Conservation (phyloP, 2,329 filamentous ascomycete genomes). For the Trichothecium roseum region DNA sequence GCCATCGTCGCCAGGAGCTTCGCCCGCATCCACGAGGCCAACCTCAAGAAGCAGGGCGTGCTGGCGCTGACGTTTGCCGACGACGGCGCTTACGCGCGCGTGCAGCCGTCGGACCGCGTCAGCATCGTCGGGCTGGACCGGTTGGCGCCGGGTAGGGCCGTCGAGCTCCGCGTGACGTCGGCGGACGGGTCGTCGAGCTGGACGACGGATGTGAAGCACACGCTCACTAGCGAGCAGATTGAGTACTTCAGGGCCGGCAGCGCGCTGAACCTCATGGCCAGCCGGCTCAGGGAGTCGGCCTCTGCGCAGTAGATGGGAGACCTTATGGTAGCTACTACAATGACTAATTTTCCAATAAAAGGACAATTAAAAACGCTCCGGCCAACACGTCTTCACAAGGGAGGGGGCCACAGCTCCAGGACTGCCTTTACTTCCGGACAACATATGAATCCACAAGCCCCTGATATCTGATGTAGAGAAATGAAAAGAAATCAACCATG, state of each 20-base stretch:
- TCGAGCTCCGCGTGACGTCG: neutral
- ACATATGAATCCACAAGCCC: neutral
- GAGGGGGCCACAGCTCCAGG: neutral
- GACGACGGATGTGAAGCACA: conserved; percentile 1
- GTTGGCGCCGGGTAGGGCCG: neutral
- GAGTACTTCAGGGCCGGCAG: conserved; percentile 1
- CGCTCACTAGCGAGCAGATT: neutral
- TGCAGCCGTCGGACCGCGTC: conserved; percentile 19
- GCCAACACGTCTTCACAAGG: neutral
- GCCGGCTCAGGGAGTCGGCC: too few species aligned
- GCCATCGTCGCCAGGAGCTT: conserved; percentile 75
- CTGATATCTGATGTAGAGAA: neutral
- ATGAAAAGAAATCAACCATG: neutral
- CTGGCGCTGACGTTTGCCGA: conserved; percentile 55
- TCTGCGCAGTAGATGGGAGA: conserved; percentile 8
- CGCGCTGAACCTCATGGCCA: neutral
- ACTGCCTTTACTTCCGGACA: neutral
- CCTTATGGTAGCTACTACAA: neutral
- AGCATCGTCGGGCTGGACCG: neutral
- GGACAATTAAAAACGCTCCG: neutral
- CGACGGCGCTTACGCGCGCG: conserved; percentile 67
- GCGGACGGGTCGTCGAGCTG: neutral
- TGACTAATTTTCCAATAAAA: neutral
- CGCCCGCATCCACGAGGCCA: conserved; percentile 86
- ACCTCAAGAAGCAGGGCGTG: conserved; percentile 72